Conservation (phyloP, 176 grass and related monocot species). For the Triticum urartu region DNA sequence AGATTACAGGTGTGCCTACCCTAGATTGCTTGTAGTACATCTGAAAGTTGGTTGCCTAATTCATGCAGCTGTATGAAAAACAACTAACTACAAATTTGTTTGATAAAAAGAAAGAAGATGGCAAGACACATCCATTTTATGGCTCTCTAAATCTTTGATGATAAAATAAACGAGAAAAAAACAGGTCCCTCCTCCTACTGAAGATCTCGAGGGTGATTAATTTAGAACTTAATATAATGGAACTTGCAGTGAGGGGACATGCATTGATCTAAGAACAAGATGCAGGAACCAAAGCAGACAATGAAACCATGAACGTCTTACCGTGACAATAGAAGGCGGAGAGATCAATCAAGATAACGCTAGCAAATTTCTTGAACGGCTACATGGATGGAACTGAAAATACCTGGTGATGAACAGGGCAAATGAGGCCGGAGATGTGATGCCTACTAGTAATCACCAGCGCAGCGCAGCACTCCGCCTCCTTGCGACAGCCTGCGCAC, state of each 20-base stretch:
- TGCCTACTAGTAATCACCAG: slow-evolving; percentile 27
- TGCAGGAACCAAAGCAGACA: slow-evolving; percentile 2
- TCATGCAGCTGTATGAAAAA: neutral
- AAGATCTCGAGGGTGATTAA: slow-evolving; percentile 18
- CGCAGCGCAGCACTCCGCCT: slow-evolving; percentile 40
- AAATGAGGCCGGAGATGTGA: slow-evolving; percentile 20
- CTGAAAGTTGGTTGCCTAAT: neutral
- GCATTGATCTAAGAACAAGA: neutral
- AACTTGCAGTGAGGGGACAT: neutral
- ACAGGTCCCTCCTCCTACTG: neutral
- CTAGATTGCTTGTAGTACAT: neutral
- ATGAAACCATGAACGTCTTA: neutral
- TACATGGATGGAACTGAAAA: slow-evolving; percentile 4
- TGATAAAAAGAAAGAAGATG: slow-evolving; percentile 7
- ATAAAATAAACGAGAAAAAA: neutral
- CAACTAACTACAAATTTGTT: neutral
- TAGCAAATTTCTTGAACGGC: neutral
- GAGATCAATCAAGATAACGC: slow-evolving; percentile 5
- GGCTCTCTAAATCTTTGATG: neutral
- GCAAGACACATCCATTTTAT: neutral
- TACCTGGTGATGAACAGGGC: slow-evolving; percentile 26
- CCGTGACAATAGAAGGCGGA: neutral
- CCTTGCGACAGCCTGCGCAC: slow-evolving; percentile 42
- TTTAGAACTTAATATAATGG: neutral
- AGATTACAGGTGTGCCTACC: neutral